These are phyloP conservation scores for Meira miltonrushii DNA, from an alignment of 1,284 basidiomycete genomes.

Conservation along the genomic window DNA sequence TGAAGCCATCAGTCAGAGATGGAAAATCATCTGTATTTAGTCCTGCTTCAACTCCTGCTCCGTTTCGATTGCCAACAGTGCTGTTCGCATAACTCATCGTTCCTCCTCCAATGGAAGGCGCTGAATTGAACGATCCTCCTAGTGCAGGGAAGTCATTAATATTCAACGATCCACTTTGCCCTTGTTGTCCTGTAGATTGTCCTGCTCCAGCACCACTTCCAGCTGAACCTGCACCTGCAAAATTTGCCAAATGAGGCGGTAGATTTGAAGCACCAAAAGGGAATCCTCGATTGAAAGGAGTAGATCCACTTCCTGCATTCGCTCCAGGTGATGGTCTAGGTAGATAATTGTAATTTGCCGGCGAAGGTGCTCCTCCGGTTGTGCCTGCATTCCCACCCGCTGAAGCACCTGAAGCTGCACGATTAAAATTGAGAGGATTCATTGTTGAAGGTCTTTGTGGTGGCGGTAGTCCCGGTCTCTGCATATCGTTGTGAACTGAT, in stretches of 20 bases:
- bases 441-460: constrained; percentile 9
- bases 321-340: constrained; percentile 8
- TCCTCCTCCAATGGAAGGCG: background rate
- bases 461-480: constrained; percentile 4
- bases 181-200: background rate
- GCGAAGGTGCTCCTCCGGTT: constrained; percentile 2
- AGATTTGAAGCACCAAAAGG: constrained; percentile 28
- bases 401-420: background rate
- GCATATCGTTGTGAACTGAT: background rate
- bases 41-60: background rate
- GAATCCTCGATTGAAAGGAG: constrained; percentile 17
- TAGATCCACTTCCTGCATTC: constrained; percentile 6
- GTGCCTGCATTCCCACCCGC: background rate
- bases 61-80: background rate
- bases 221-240: constrained; percentile 15
- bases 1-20: constrained; percentile 20
- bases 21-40: constrained; percentile 45
- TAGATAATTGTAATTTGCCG: constrained; percentile 3
- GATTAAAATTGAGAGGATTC: constrained; percentile 9
- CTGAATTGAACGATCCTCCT: background rate
- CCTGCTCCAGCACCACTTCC: background rate
- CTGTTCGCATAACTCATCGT: constrained; percentile 6
- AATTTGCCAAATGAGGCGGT: constrained; percentile 3
- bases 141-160: constrained; percentile 17
- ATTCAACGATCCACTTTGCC: constrained; percentile 6